These are phyloP conservation scores for Lentinula lateritia DNA, from an alignment of 768 basidiomycete species.

Conservation along the genomic window DNA sequence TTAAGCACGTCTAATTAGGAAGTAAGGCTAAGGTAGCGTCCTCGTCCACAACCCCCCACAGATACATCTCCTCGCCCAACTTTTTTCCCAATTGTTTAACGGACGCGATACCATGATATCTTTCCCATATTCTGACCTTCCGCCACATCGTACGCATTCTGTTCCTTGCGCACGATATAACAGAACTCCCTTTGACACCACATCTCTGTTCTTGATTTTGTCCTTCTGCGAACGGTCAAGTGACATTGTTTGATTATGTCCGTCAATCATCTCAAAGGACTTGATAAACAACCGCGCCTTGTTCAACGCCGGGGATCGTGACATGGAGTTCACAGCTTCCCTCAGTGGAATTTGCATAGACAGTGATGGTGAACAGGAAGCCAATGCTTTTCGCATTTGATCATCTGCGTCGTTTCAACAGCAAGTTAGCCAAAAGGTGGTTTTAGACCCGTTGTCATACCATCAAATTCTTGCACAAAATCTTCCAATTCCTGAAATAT, in stretches of 20 bases:
- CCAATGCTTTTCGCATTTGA: constrained; percentile 46
- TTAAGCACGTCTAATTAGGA: too few relatives aligned
- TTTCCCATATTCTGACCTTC: constrained; percentile 41
- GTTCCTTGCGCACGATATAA: constrained; percentile 30
- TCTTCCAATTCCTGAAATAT: constrained; percentile 36
- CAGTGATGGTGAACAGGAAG: constrained; percentile 52
- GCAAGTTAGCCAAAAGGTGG: background rate
- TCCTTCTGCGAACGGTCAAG: constrained; percentile 27
- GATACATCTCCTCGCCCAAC: constrained; percentile 56
- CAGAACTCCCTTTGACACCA: constrained; percentile 58
- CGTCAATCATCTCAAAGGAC: constrained; percentile 64
- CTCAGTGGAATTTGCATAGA: constrained; percentile 37
- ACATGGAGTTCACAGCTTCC: constrained; percentile 40
- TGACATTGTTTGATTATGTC: constrained; percentile 35
- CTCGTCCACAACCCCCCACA: constrained; percentile 66
- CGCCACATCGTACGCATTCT: constrained; percentile 61
- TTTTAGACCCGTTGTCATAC: constrained; percentile 18
- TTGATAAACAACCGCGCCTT: constrained; percentile 71
- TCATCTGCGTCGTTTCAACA: constrained; percentile 15
- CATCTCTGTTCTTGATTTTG: constrained; percentile 44
- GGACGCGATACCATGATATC: constrained; percentile 20
- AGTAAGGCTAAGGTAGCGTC: background rate
- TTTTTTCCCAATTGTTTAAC: constrained; percentile 61
- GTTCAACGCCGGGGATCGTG: constrained; percentile 45
- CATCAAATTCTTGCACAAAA: constrained; percentile 25